phyloP scores from a whole-genome alignment of 2,329 filamentous ascomycete genomes.

The Colletotrichum somersetense region DNA sequence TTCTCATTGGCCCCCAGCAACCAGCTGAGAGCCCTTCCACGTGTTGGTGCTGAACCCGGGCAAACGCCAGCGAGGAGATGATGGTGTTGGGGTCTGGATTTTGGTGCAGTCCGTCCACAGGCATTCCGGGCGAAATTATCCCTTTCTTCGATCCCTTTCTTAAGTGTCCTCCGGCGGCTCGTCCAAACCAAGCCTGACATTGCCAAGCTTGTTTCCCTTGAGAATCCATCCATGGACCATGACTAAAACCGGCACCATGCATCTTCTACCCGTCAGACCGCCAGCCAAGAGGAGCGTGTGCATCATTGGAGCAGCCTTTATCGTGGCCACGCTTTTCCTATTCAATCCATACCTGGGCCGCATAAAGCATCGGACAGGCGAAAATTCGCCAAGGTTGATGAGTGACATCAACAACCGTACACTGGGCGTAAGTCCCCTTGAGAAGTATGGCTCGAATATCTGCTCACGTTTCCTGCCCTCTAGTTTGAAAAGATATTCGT shows the following conservation, averaged over 20 bases:
- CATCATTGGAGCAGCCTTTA: slow-evolving; percentile 16
- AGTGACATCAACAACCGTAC: slow-evolving; percentile 29
- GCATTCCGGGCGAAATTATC: background rate
- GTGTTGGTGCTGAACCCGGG: background rate
- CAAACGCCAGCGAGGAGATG: background rate
- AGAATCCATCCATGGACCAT: background rate
- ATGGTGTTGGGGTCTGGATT: background rate
- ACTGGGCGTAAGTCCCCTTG: slow-evolving; percentile 21
- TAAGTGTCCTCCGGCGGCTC: slow-evolving; percentile 5
- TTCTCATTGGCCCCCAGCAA: background rate
- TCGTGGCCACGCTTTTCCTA: slow-evolving; percentile 6
- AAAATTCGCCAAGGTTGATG: slow-evolving; percentile 1
- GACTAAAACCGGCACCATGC: slow-evolving; percentile 11
- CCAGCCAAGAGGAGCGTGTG: slow-evolving; percentile 25
- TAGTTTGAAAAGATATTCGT: slow-evolving; percentile 67
- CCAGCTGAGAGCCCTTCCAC: background rate
- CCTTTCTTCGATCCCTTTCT: background rate
- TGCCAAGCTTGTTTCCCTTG: background rate
- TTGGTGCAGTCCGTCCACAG: no score
- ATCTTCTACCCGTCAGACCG: slow-evolving; percentile 19
- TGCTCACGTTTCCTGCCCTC: background rate
- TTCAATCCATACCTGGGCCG: slow-evolving; percentile 27
- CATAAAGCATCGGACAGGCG: slow-evolving; percentile 4
- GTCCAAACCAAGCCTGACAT: background rate
- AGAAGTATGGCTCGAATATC: no score